Evolutionary conservation across 306 rosid genomes (phyloP).

Genomic region (Dryas alaskensis): DNA sequence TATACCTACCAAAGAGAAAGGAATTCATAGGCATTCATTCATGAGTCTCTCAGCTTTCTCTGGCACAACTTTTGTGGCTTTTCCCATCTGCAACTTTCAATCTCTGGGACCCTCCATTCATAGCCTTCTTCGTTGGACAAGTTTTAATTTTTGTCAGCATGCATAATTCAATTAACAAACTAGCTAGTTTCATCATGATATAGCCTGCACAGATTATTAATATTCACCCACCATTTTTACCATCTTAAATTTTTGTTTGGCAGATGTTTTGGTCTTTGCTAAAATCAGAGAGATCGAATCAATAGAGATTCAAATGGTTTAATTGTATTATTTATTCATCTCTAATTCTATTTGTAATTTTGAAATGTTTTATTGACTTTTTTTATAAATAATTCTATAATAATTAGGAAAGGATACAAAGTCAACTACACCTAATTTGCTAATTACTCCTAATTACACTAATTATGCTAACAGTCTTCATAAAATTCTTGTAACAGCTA

Average conservation of each 20-base stretch:
- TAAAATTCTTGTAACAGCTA: too few relatives aligned
- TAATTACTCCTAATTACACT: too few relatives aligned
- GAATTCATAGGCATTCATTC: neutral
- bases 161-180: neutral
- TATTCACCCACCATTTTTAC: constrained; percentile 4
- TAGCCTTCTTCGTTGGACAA: neutral
- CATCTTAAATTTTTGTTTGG: neutral
- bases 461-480: too few relatives aligned
- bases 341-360: too few relatives aligned
- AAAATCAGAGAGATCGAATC: too few relatives aligned
- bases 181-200: neutral
- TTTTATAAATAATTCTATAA: too few relatives aligned
- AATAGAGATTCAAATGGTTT: neutral
- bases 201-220: neutral
- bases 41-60: neutral
- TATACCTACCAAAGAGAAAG: neutral
- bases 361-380: too few relatives aligned
- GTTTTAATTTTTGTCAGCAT: neutral
- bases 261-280: neutral
- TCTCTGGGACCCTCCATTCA: neutral
- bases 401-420: too few relatives aligned
- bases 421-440: too few relatives aligned
- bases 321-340: too few relatives aligned
- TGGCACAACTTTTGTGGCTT: neutral
- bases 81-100: constrained; percentile 5